These are phyloP conservation scores for Russula virescens DNA, from an alignment of 768 basidiomycete species.

Conservation along the genomic window DNA sequence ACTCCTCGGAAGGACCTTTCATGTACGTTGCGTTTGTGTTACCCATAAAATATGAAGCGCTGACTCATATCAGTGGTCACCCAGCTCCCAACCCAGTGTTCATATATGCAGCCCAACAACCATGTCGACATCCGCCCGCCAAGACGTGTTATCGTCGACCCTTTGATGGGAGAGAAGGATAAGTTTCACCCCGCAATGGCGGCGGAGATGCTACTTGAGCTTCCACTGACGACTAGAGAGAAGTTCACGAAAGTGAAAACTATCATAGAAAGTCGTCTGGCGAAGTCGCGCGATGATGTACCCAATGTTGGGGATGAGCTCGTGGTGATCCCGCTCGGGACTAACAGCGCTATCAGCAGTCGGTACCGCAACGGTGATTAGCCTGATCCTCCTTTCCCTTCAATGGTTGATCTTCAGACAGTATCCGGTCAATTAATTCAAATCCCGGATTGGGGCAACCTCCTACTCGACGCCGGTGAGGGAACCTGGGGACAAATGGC, in stretches of 20 bases:
- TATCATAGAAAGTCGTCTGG: slow-evolving; percentile 27
- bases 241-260: slow-evolving; percentile 39
- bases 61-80: slow-evolving; percentile 6
- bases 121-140: slow-evolving; percentile 20
- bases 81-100: slow-evolving; percentile 23
- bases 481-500: slow-evolving; percentile 88
- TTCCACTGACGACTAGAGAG: slow-evolving; percentile 34
- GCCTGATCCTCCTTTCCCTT: background rate
- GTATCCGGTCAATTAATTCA: slow-evolving; percentile 73
- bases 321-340: slow-evolving; percentile 72
- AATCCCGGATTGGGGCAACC: slow-evolving; percentile 63
- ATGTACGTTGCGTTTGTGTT: slow-evolving; percentile 23
- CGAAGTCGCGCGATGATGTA: background rate
- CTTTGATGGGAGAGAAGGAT: slow-evolving; percentile 21
- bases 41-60: background rate
- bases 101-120: slow-evolving; percentile 14
- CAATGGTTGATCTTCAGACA: slow-evolving; percentile 27
- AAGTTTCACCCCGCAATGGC: slow-evolving; percentile 21
- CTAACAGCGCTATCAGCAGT: slow-evolving; percentile 79
- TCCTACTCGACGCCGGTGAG: slow-evolving; percentile 89
- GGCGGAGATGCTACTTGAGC: background rate
- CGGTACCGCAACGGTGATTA: slow-evolving; percentile 80
- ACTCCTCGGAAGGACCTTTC: slow-evolving; percentile 37
- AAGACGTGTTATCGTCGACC: slow-evolving; percentile 35
- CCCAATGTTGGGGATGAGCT: slow-evolving; percentile 53